phyloP scores from a whole-genome alignment of 768 basidiomycete genomes.

The Pulveroboletus sp. region DNA sequence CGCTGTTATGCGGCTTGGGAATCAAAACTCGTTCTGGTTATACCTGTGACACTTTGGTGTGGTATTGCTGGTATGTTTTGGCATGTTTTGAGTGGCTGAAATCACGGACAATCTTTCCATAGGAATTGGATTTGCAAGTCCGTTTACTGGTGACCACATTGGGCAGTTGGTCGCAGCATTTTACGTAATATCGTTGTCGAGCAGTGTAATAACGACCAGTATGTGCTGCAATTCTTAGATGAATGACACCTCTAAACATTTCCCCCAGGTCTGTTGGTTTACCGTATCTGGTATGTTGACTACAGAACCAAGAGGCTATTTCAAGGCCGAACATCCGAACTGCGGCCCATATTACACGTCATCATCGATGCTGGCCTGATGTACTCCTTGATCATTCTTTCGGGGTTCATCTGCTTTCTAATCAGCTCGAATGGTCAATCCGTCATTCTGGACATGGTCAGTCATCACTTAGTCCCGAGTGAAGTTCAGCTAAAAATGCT shows the following conservation, averaged over 20 bases:
- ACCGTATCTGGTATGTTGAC: conserved; percentile 6
- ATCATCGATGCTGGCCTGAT: conserved; percentile 6
- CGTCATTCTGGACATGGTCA: conserved; percentile 6
- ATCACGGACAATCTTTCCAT: not conserved
- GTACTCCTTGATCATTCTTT: not conserved
- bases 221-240: not conserved
- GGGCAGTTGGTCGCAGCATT: too few relatives aligned
- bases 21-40: conserved; percentile 13
- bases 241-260: not conserved
- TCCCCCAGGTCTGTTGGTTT: not conserved
- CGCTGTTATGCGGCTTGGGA: conserved; percentile 27
- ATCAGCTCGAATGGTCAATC: conserved; percentile 3
- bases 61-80: conserved; percentile 15
- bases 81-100: not conserved
- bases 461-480: not conserved
- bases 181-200: too few relatives aligned
- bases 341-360: not conserved
- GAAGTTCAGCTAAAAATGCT: too few relatives aligned
- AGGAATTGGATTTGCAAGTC: not conserved
- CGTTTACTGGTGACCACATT: too few relatives aligned
- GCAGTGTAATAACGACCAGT: not conserved
- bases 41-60: conserved; percentile 24
- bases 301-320: not conserved
- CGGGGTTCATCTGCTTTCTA: not conserved
- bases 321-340: not conserved